A percentile compares a stretch with the other conserved stretches of the same genome.
phyloP scores from a whole-genome alignment of 2,329 filamentous ascomycete species.

The Onygenales sp. region DNA sequence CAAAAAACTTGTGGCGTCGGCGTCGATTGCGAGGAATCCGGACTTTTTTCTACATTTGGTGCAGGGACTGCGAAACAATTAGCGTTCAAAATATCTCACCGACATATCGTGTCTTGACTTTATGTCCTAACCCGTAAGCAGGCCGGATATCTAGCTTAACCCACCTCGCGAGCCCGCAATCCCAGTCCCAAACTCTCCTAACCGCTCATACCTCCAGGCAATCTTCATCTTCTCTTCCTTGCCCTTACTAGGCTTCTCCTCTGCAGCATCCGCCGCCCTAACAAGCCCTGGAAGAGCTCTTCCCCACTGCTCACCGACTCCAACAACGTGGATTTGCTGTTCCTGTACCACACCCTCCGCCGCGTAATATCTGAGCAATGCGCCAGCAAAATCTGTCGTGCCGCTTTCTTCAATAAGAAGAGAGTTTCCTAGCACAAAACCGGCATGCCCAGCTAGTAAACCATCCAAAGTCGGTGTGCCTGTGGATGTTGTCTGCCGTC shows the following conservation, averaged over 20 bases:
- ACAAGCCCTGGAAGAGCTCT: conserved; percentile 71
- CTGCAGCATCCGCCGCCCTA: conserved; percentile 37
- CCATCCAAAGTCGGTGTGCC: conserved; percentile 79
- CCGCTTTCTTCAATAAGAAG: conserved; percentile 79
- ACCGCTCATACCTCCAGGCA: conserved; percentile 88
- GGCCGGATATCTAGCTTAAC: not conserved
- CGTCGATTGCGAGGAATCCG: conserved; percentile 23
- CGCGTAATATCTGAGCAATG: conserved; percentile 77
- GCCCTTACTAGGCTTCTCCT: conserved; percentile 31
- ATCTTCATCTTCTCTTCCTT: conserved; percentile 87
- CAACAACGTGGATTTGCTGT: conserved; percentile 78
- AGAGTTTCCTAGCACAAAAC: conserved; percentile 70
- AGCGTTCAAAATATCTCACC: conserved; percentile 4
- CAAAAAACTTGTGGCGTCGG: conserved; percentile 46
- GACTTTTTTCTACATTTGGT: conserved; percentile 31
- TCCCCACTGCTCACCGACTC: conserved; percentile 69
- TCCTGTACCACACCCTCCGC: conserved; percentile 89
- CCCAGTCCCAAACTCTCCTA: conserved; percentile 59
- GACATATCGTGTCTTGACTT: not conserved
- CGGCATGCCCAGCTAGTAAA: conserved; percentile 76
- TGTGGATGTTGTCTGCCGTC: conserved; percentile 80
- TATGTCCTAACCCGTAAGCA: not conserved
- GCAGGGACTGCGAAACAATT: conserved; percentile 19
- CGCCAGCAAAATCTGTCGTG: conserved; percentile 86
- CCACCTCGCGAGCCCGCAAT: conserved; percentile 51